Base-by-base conservation (phyloP, 1,284 basidiomycete species). In the Austroboletus niveus region DNA sequence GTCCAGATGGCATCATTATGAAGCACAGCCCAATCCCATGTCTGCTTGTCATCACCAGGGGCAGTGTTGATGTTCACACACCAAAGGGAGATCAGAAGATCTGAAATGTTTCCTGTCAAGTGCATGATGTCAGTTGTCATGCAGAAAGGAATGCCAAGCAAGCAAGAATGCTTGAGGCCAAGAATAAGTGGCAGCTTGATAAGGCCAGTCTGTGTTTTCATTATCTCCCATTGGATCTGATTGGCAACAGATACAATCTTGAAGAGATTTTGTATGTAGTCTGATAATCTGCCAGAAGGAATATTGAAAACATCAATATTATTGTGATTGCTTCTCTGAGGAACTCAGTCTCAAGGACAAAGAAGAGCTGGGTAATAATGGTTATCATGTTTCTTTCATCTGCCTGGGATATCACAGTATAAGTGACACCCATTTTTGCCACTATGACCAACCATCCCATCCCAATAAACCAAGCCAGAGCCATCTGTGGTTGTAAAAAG, bases 51-150 rank as follows among this genome's bases (percentile, higher is more conserved):
- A 36, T 36, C 35, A 36, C 9, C 8, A 12, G 15, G 35, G 35
- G 8, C 35, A 10, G 15, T 15, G 0, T 66, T 52, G 3, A 74
- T 41, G 0, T 54, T 60, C 0, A 69, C 72, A 1, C 64, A 49
- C 66, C 69, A 72, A 2, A 75, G 61, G 0, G 44, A n/a, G 1
- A 72, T 14, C 0, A 71, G 11, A 0, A 75, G 57, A 17, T 74
- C 68, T 0, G 61, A 46, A 0, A 75, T 22, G 7, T 69, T 68
- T 6, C 71, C 44, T 0, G 66, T 43, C 0, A 72, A 56, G 47
- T 77, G 75, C 75, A 76, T 76, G 10, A 72, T 51, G 52, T 78
- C n/a, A n/a, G n/a, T n/a, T n/a, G n/a, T n/a, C n/a, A n/a, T n/a
- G n/a, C n/a, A n/a, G n/a, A n/a, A n/a, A 0, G 73, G 72, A 4